A percentile compares a stretch with the other conserved stretches of the same genome.
Conservation (phyloP, 371 early-diverging fungal species). For the Mortierella sp. region DNA sequence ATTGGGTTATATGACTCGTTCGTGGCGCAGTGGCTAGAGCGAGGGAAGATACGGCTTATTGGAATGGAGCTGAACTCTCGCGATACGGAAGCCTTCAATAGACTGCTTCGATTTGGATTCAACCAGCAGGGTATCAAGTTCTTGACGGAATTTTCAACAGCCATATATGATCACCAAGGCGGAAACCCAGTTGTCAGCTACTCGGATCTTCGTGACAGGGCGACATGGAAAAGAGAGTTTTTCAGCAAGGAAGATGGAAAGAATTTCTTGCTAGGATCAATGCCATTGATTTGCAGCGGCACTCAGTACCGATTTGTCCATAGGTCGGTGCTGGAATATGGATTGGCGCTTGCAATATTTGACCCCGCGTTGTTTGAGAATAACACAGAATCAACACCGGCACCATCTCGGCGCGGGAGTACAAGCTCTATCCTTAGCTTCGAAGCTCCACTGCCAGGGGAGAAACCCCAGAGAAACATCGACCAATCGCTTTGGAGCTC, state of each 20-base stretch:
- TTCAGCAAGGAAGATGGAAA: background rate
- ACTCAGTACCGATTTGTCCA: background rate
- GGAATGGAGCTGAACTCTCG: background rate
- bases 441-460: background rate
- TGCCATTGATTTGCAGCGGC: background rate
- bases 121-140: background rate
- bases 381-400: background rate
- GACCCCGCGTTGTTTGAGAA: background rate
- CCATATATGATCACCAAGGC: background rate
- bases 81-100: background rate
- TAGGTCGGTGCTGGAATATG: no score
- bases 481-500: no score
- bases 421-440: background rate
- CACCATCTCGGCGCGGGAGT: background rate
- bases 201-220: background rate
- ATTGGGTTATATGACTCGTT: constrained; percentile 9
- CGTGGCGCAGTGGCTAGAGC: background rate
- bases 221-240: background rate
- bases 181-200: constrained; percentile 6
- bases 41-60: background rate
- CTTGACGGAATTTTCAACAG: background rate
- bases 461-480: background rate
- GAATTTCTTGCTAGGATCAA: background rate
- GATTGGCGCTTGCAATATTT: no score
- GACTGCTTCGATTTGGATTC: background rate